Base-by-base conservation (phyloP, 2,329 filamentous ascomycete genomes). In the Bretziella fagacearum region DNA sequence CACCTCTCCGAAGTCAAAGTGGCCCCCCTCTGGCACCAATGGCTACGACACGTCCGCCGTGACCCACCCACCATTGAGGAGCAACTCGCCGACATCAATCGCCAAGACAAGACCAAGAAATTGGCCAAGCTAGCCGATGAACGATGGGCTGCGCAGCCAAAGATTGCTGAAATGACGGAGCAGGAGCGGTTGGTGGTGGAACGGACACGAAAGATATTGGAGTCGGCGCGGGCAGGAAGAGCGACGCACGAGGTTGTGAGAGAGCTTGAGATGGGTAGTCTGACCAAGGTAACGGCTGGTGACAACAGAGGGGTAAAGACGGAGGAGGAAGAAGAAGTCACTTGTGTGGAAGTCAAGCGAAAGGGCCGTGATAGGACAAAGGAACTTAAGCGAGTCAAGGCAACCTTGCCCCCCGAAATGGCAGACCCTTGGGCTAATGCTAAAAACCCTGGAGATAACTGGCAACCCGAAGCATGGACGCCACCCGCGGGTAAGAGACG, bases 1-100 rank as follows among this genome's bases (percentile, higher is more conserved):
- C 72, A 74, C 57, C 64, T 66, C 55, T 71, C 66, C 54, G 67
- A 73, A 27, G 68, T 79, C 46, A 61, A 61, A 48, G 74, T 80
- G 51, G 63, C 70, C 44, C 76, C 77, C 8, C 66, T 69, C 53
- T 81, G 77, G 77, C 76, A 80, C 60, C 76, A 80, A 56, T 81
- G 77, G 77, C 65, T 81, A 42, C 73, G 77, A 13, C 67, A 80
- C 58, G 73, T 69, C 39, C 71, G 77, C 17, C 51, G 56, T 2
- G 58, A 68, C 0, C 64, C 77, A 2, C 77, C 77, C 1, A 69
- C 64, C 2, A 58, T 80, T 8, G 59, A 61, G 1, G 77, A 81
- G 58, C 74, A 79, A 58, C 56, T 61, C 5, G 59, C 57, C 27
- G 77, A 81, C 46, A 56, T 73, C 1, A 56, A 58, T 8, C 66